phyloP scores from a whole-genome alignment of 2,329 filamentous ascomycete genomes.

The Whalleya microplaca region DNA sequence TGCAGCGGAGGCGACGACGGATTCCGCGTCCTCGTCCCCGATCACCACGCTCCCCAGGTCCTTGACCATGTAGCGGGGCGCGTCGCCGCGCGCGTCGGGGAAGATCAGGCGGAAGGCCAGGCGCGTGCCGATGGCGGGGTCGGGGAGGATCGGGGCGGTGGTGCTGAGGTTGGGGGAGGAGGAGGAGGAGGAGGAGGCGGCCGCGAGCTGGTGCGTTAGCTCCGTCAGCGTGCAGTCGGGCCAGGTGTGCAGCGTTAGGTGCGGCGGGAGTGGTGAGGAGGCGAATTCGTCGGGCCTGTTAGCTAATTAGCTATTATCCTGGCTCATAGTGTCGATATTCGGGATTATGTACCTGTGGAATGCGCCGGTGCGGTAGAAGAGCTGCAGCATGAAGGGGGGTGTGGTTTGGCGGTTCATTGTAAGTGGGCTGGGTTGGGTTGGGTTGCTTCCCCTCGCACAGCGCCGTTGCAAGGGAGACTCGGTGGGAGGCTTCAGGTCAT shows the following conservation, averaged over 20 bases:
- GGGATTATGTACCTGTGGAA: constrained; percentile 66
- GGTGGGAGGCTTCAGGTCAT: constrained; percentile 28
- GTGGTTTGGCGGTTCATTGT: constrained; percentile 69
- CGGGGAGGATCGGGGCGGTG: constrained; percentile 59
- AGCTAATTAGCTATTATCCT: constrained; percentile 16
- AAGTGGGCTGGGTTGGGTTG: constrained; percentile 13
- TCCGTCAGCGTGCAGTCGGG: constrained; percentile 78
- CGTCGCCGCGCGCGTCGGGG: constrained; percentile 63
- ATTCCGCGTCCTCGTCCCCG: constrained; percentile 51
- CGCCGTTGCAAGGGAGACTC: constrained; percentile 22
- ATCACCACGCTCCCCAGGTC: constrained; percentile 84
- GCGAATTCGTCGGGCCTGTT: constrained; percentile 72
- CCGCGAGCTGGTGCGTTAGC: constrained; percentile 75
- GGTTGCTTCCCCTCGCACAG: constrained; percentile 33
- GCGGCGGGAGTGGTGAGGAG: constrained; percentile 60
- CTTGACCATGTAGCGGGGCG: constrained; percentile 66
- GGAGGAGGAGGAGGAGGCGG: no score
- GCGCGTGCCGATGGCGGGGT: constrained; percentile 77
- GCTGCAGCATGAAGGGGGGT: constrained; percentile 81
- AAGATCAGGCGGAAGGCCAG: constrained; percentile 88
- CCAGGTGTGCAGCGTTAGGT: constrained; percentile 87
- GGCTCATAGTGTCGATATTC: constrained; percentile 7
- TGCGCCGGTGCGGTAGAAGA: constrained; percentile 77
- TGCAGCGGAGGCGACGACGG: constrained; percentile 31
- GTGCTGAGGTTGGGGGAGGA: no score